A percentile compares a stretch with the other conserved stretches of the same genome.
These are phyloP conservation scores for Selenicereus undatus DNA, from an alignment of 148 eudicot species.

Conservation along the genomic window DNA sequence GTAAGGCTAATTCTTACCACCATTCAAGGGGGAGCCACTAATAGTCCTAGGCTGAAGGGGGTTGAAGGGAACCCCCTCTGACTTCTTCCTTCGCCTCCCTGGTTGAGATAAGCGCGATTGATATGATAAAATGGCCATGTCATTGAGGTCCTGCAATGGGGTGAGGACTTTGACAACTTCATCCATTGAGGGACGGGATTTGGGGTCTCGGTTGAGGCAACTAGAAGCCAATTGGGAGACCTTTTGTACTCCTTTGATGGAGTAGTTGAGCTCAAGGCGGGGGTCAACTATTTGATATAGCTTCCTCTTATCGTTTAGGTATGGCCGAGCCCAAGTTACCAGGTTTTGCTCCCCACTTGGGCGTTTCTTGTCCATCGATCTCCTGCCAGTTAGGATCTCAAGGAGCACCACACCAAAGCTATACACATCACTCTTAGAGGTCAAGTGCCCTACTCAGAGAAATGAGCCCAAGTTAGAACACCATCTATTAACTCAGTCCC, in stretches of 20 bases:
- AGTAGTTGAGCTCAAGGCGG: constrained; percentile 80
- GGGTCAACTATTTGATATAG: constrained; percentile 82
- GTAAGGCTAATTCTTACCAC: constrained; percentile 44
- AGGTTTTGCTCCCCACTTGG: constrained; percentile 89
- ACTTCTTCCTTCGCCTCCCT: constrained; percentile 60
- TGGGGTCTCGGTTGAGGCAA: constrained; percentile 81
- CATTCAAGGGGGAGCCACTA: constrained; percentile 43
- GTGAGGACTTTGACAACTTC: constrained; percentile 72
- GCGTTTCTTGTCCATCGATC: constrained; percentile 96
- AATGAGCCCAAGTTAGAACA: constrained; percentile 15
- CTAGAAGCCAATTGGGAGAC: constrained; percentile 58
- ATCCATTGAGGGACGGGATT: constrained; percentile 84
- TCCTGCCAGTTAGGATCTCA: constrained; percentile 83
- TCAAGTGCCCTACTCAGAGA: constrained; percentile 70
- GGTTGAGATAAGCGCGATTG: constrained; percentile 66
- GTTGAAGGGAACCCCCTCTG: constrained; percentile 36
- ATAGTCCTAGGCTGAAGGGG: constrained; percentile 45
- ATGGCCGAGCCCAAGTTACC: constrained; percentile 85
- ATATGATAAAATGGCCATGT: constrained; percentile 65
- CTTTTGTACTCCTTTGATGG: constrained; percentile 86
- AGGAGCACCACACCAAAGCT: constrained; percentile 94
- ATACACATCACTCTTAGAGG: constrained; percentile 87
- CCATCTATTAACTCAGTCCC: background rate
- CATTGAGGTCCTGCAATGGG: constrained; percentile 70
- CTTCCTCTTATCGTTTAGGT: constrained; percentile 68